phyloP scores from a whole-genome alignment of 495 filamentous ascomycete genomes.

The Neurospora discreta region DNA sequence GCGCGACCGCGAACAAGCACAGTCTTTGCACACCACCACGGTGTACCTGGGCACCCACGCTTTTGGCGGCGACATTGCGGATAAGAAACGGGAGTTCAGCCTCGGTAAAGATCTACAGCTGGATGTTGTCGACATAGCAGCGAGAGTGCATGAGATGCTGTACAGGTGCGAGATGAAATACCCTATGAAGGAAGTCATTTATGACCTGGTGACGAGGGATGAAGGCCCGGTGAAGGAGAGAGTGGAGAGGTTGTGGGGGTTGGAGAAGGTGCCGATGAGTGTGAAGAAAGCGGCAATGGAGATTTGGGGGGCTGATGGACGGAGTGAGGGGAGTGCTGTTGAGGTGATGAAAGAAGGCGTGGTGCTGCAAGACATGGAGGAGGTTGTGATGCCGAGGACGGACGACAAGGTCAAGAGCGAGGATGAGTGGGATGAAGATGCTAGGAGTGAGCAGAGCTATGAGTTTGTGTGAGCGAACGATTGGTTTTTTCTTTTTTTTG shows the following conservation, averaged over 20 bases:
- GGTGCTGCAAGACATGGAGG: not conserved
- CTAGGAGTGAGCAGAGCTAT: not conserved
- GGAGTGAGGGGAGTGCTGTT: not conserved
- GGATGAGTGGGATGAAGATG: conserved; percentile 10
- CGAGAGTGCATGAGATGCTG: conserved; percentile 22
- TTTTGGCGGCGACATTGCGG: not conserved
- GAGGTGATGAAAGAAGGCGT: no score
- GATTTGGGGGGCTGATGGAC: conserved; percentile 30
- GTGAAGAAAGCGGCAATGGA: conserved; percentile 34
- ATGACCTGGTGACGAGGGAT: conserved; percentile 18
- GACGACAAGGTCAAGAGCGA: not conserved
- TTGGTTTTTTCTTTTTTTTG: no score
- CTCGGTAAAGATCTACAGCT: conserved; percentile 28
- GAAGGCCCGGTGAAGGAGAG: conserved; percentile 11
- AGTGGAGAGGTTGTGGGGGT: conserved; percentile 21
- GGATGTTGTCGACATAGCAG: conserved; percentile 17
- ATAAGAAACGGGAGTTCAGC: conserved; percentile 10
- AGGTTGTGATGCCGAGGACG: not conserved
- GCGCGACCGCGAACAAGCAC: not conserved
- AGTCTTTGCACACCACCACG: not conserved
- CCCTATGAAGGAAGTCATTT: conserved; percentile 29
- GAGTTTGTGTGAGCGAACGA: not conserved
- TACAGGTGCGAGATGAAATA: conserved; percentile 32
- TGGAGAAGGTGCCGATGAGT: conserved; percentile 19
- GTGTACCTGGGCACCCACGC: conserved; percentile 2